These are phyloP conservation scores for Kandelia obovata DNA, from an alignment of 345 rosid species.

Conservation along the genomic window DNA sequence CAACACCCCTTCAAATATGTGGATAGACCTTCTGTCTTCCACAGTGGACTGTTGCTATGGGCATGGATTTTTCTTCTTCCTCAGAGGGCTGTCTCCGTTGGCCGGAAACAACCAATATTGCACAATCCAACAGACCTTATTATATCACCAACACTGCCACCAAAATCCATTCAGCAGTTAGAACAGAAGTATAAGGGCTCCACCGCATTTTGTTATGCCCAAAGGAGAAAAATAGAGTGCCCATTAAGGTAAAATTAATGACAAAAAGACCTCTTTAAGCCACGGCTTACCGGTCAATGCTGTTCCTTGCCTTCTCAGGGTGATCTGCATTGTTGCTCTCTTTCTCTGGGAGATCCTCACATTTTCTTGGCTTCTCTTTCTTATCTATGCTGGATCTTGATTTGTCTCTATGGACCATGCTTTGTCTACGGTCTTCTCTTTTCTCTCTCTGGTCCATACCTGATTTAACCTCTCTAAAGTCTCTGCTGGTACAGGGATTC, in stretches of 20 bases:
- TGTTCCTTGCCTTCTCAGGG: constrained; percentile 64
- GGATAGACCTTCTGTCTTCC: constrained; percentile 27
- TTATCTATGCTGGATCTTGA: constrained; percentile 40
- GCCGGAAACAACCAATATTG: constrained; percentile 90
- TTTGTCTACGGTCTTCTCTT: constrained; percentile 58
- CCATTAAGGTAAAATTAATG: too few species aligned
- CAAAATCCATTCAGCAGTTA: constrained; percentile 12
- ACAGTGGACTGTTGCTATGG: constrained; percentile 34
- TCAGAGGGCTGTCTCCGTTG: constrained; percentile 51
- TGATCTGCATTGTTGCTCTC: constrained; percentile 31
- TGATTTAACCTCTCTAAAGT: constrained; percentile 47
- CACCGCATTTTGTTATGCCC: neutral
- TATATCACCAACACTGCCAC: constrained; percentile 76
- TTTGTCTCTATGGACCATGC: constrained; percentile 61
- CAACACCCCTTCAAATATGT: constrained; percentile 16
- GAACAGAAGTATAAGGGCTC: neutral
- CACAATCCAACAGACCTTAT: constrained; percentile 82
- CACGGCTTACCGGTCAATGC: constrained; percentile 73
- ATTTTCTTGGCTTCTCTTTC: constrained; percentile 49
- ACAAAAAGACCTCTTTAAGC: neutral
- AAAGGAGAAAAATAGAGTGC: neutral
- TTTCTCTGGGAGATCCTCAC: constrained; percentile 44
- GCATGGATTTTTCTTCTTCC: constrained; percentile 25
- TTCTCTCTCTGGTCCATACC: constrained; percentile 30
- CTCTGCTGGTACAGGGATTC: constrained; percentile 55